Evolutionary conservation across 2,329 filamentous ascomycete genomes (phyloP).

Genomic region (Epichloe sylvatica): DNA sequence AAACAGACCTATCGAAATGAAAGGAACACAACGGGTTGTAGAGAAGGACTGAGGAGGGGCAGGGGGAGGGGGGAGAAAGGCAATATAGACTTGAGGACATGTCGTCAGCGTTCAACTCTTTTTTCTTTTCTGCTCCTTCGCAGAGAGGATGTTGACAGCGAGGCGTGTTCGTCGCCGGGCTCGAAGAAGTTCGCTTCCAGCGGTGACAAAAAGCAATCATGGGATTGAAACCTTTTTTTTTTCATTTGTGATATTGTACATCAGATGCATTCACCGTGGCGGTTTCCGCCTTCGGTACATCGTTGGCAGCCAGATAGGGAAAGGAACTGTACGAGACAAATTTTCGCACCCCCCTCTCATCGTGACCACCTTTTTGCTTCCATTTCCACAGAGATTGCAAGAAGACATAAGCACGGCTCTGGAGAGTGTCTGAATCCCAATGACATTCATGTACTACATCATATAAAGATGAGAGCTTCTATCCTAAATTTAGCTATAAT

Average conservation of each 20-base stretch:
- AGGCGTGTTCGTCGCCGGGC: not conserved
- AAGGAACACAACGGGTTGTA: not conserved
- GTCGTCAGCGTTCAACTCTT: not conserved
- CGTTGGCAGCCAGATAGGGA: not conserved
- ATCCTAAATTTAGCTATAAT: too few relatives aligned
- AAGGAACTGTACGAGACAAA: too few relatives aligned
- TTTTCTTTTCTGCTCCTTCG: not conserved
- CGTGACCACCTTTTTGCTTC: too few relatives aligned
- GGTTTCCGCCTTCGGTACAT: not conserved
- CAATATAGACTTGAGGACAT: constrained; percentile 1
- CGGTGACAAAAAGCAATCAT: not conserved
- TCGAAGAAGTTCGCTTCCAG: not conserved
- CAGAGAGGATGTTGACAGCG: not conserved
- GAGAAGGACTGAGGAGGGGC: constrained; percentile 5
- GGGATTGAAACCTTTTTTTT: not conserved
- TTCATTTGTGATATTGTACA: constrained; percentile 9
- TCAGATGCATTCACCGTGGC: constrained; percentile 6
- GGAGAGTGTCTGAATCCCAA: too few relatives aligned
- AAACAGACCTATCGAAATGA: not conserved
- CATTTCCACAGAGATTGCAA: too few relatives aligned
- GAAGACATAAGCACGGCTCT: too few relatives aligned
- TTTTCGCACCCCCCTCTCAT: too few relatives aligned
- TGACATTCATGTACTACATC: too few relatives aligned
- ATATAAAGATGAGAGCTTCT: too few relatives aligned
- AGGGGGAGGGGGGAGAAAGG: not conserved